Evolutionary conservation across 1,284 basidiomycete genomes (phyloP), one percentile per base, ranked within the genome.

Genomic region (Xerocomus amazonicus): DNA sequence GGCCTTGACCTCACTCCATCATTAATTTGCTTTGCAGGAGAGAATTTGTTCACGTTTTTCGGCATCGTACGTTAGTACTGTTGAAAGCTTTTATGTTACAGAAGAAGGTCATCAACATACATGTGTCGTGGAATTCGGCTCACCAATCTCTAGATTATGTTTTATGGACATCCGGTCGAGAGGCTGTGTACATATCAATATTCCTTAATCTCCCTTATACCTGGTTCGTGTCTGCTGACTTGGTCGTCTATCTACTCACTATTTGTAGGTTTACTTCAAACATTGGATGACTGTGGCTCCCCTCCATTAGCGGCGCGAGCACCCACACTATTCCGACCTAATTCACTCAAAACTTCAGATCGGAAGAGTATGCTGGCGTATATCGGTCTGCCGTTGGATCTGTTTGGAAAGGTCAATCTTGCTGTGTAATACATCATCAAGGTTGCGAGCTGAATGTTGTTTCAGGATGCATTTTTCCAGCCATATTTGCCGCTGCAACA

Each of bases 401-500:
- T 93, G 19, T 94, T 94, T 54, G 91, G 90, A 50, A 86, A 87
- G 74, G 86, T 85, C 40, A 53, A 12, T 47, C 28, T 29, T 52
- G 45, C 32, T 36, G 43, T 6, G 4, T 16, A 32, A 44, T 6
- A 4, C 17, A 33, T 7, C 41, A 43, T 19, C 27, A 42, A 34
- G 29, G 37, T 34, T 39, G 13, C 45, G n/a, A 3, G 13, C 37
- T 46, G 29, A 57, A 48, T 45, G 3, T 41, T 17, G 7, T 16
- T 51, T 32, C 55, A 90, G 83, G 91, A 92, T 57, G 80, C 93
- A 2, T 95, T 98, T 73, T 99, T 99, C 73, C 96, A 99, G 69
- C 97, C 96, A 1, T 99, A 98, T 69, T 76, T 99, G 19, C 96
- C 96, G 0, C 70, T 99, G 8, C 96, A 99, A 68, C 95, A 99